Evolutionary conservation across 352 stramenopile species (phyloP).

Genomic region (Phytophthora idaei): DNA sequence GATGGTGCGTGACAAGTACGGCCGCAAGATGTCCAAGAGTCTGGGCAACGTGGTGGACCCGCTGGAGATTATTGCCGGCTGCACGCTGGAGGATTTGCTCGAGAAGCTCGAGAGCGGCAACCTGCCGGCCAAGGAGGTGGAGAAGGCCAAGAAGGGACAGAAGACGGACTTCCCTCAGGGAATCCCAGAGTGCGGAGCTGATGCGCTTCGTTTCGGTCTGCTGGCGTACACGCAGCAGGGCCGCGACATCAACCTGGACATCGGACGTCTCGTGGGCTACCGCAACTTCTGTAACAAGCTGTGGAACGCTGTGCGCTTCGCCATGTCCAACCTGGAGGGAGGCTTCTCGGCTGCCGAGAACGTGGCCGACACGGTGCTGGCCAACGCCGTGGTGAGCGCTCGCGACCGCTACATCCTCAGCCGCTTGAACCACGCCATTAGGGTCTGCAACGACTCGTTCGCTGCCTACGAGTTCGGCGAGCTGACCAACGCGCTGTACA

Average conservation of each 20-base stretch:
- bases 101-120: conserved; percentile 97
- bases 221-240: conserved; percentile 94
- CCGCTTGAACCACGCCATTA: conserved; percentile 79
- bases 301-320: conserved; percentile 99
- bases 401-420: conserved; percentile 88
- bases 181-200: conserved; percentile 98
- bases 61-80: conserved; percentile 97
- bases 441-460: conserved; percentile 86
- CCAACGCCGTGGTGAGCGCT: conserved; percentile 65
- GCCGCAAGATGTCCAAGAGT: conserved; percentile 99
- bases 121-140: conserved; percentile 96
- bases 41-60: conserved; percentile 99
- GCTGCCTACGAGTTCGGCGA: conserved; percentile 96
- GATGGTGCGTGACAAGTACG: conserved; percentile 98
- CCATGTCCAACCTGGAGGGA: conserved; percentile 95
- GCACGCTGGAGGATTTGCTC: conserved; percentile 94
- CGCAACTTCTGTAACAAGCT: conserved; percentile 99
- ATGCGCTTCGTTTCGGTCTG: conserved; percentile 98
- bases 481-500: conserved; percentile 94
- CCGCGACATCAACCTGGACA: conserved; percentile 99
- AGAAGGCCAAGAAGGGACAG: conserved; percentile 98
- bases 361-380: conserved; percentile 62
- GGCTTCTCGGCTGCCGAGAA: conserved; percentile 61
- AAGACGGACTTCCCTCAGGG: conserved; percentile 97
- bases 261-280: conserved; percentile 98